Evolutionary conservation across 495 filamentous ascomycete genomes (phyloP).

Genomic region (Xylaria castorea): DNA sequence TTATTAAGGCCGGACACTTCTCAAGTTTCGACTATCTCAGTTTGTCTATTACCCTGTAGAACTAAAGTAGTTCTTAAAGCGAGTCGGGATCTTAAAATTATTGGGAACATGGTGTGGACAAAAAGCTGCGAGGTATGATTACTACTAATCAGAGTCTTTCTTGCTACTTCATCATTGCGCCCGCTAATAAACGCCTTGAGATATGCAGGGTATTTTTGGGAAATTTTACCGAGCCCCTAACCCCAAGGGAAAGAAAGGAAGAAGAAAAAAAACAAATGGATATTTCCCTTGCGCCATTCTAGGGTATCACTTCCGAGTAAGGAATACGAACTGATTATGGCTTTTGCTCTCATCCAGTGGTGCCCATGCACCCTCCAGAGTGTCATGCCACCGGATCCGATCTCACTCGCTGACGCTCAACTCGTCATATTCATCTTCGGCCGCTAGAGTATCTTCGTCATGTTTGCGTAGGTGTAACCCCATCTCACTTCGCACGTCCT

Average conservation of each 20-base stretch:
- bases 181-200: slow-evolving; percentile 26
- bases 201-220: slow-evolving; percentile 26
- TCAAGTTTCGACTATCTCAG: neutral
- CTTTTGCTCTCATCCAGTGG: slow-evolving; percentile 23
- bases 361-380: slow-evolving; percentile 3
- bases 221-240: slow-evolving; percentile 16
- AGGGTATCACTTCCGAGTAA: slow-evolving; percentile 31
- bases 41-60: neutral
- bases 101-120: neutral
- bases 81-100: neutral
- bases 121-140: neutral
- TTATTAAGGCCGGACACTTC: neutral
- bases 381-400: neutral
- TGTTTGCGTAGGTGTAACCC: slow-evolving; percentile 45
- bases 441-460: slow-evolving; percentile 50
- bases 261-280: slow-evolving; percentile 26
- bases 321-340: slow-evolving; percentile 28
- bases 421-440: slow-evolving; percentile 42
- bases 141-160: neutral
- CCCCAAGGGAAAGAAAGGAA: slow-evolving; percentile 21
- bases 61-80: slow-evolving; percentile 1
- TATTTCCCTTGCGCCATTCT: slow-evolving; percentile 27
- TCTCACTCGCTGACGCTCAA: slow-evolving; percentile 47
- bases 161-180: slow-evolving; percentile 13
- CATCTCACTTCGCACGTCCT: slow-evolving; percentile 70